Evolutionary conservation across 2,329 filamentous ascomycete genomes (phyloP), one percentile per base, ranked within the genome.

Genomic region (Ophiostoma himal-ulmi): DNA sequence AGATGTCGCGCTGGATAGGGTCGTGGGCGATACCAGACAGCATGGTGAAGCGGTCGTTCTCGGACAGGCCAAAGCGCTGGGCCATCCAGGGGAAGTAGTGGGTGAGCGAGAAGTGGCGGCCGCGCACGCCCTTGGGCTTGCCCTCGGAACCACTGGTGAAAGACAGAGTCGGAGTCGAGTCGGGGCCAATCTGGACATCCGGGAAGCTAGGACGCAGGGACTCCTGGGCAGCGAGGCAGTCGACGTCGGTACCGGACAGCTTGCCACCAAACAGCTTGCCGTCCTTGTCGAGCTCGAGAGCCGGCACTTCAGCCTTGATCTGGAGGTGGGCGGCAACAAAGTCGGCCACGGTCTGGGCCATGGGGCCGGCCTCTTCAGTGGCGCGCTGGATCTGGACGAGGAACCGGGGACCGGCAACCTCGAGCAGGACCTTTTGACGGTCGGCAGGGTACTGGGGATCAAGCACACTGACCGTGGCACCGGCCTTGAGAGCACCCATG

Each of bases 11-110:
- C 71, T 89, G 73, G 44, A 89, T 85, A 3, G 88, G 88, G 74
- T 90, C 88, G 77, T 95, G 91, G 3, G 91, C 91, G 75, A 97
- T 96, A 66, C 94, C 94, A 67, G 87, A 91, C 8, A 97, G 84
- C 82, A 94, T 89, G 3, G 93, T 93, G 77, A 96, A 97, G 73
- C 85, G 86, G 77, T 89, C 89, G 60, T 92, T 85, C 10, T 88
- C 84, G 0, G 87, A 89, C 67, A 96, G 83, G 67, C 88, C 83
- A 78, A 98, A 98, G 1, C 83, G 88, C 80, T 95, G 82, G 0
- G 92, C 88, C 94, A 98, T 98, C 94, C 93, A 98, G 26, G 89
- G 88, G 77, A 94, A 96, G 81, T 97, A 98, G 75, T 91, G 89
- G 1, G 93, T 87, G 72, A 98, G 82, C 68, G 88, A 91, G 81